Evolutionary conservation across 108 stramenopile genomes (phyloP), one percentile per base, ranked within the genome.

Genomic region (Fistulifera solaris): DNA sequence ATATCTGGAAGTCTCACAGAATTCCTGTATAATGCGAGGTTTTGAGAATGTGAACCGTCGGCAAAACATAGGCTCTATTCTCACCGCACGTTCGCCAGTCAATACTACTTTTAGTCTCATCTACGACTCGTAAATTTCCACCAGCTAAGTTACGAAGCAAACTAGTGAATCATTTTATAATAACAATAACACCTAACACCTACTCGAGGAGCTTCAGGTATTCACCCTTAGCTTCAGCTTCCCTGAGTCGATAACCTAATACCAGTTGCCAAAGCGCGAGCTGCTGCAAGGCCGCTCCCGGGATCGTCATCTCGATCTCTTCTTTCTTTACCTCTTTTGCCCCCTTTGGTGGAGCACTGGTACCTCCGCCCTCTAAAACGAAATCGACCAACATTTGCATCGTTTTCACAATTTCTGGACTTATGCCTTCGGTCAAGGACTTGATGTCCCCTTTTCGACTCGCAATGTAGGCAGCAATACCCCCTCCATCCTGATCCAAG

Each of bases 261-360:
- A 94, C 84, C 39, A 94, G 64, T 70, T 94, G 93, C 93, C 93
- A 94, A 13, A 94, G 60, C 0, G 85, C 83, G 31, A 90, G 66
- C 51, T 90, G 93, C 55, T 87, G 83, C 57, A 94, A 61, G 0
- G 88, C 93, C 4, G 81, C 71, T 6, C 83, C 88, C 21, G 93
- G 88, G 19, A 94, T 58, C 55, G 81, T 88, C 79, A 94, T 81
- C 57, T 89, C 73, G 62, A 75, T 73, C 47, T 79, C 52, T 11
- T 65, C 68, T 49, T 70, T 72, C 22, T 61, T 55, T 23, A 63
- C 51, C 27, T 73, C 56, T 49, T 23, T 56, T 22, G 27, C 27
- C 27, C 18, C 18, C 19, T 23, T 46, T 21, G 38, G 40, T 31
- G 53, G 17, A 4, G 11, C 26, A 12, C 54, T 17, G 17, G 35